Evolutionary conservation across 441 rosid genomes (phyloP).

Genomic region (Arabidopsis lyrata): DNA sequence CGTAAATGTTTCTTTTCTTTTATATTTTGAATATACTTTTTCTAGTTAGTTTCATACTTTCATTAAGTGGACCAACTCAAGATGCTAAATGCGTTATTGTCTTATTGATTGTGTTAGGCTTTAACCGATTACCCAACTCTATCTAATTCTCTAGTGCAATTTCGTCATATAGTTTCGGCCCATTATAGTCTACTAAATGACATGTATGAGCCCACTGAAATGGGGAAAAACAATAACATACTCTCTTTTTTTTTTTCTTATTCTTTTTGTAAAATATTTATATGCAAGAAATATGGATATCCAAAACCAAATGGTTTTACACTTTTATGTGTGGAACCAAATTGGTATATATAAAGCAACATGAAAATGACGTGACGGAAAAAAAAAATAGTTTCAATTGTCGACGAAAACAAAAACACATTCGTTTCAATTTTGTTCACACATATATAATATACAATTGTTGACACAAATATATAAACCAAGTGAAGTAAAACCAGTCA

Average conservation of each 20-base stretch:
- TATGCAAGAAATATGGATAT: not conserved
- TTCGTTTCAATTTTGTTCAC: not conserved
- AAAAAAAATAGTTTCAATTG: not conserved
- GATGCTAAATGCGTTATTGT: too few relatives aligned
- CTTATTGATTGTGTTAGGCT: too few relatives aligned
- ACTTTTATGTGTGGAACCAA: not conserved
- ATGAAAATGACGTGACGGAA: not conserved
- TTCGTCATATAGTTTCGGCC: not conserved
- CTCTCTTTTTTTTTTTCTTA: too few relatives aligned
- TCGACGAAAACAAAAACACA: not conserved
- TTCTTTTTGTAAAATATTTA: not conserved
- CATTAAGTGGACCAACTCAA: too few relatives aligned
- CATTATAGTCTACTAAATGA: not conserved
- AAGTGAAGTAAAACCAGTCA: not conserved
- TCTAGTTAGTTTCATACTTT: too few relatives aligned
- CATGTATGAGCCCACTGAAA: constrained; percentile 2
- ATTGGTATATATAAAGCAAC: not conserved
- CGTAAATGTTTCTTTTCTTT: too few relatives aligned
- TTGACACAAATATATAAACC: not conserved
- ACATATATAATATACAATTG: not conserved
- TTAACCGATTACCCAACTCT: too few relatives aligned
- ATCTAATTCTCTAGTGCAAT: too few relatives aligned
- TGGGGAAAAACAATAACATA: not conserved
- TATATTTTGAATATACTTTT: too few relatives aligned
- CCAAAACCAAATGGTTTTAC: not conserved